phyloP scores from a whole-genome alignment of 176 grass and related monocot species.

The Chrysopogon serrulatus region DNA sequence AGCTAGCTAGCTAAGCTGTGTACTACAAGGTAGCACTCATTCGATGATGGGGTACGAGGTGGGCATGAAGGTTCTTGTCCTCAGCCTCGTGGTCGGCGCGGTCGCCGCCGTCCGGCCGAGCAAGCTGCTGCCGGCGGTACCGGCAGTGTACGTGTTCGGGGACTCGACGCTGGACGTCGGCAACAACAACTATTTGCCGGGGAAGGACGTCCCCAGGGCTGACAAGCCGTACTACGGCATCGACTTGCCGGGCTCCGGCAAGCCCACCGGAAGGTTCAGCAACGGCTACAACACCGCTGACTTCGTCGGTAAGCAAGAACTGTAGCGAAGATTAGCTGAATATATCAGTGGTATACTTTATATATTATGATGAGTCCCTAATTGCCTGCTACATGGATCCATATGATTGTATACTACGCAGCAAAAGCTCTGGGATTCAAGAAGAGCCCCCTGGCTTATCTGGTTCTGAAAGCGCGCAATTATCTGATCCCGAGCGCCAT shows the following conservation, averaged over 20 bases:
- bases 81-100: not conserved
- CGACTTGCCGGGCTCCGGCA: conserved; percentile 19
- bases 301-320: conserved; percentile 31
- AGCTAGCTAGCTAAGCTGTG: not conserved
- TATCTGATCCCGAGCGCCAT: not conserved
- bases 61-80: conserved; percentile 19
- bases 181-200: conserved; percentile 46
- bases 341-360: too few relatives aligned
- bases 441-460: conserved; percentile 36
- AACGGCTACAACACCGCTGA: conserved; percentile 49
- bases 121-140: not conserved
- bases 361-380: too few relatives aligned
- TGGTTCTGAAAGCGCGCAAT: not conserved
- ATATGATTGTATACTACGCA: conserved; percentile 10
- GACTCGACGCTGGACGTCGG: conserved; percentile 47
- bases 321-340: too few relatives aligned
- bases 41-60: not conserved
- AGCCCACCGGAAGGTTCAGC: conserved; percentile 53
- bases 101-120: not conserved
- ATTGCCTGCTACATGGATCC: too few relatives aligned
- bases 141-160: conserved; percentile 40
- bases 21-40: not conserved
- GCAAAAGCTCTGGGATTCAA: conserved; percentile 32
- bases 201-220: conserved; percentile 11
- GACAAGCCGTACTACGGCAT: conserved; percentile 37